Percentiles rank a stretch among this genome's conserved stretches.
Conservation (phyloP, 495 filamentous ascomycete genomes). For the Hyaloscypha bicolor region DNA sequence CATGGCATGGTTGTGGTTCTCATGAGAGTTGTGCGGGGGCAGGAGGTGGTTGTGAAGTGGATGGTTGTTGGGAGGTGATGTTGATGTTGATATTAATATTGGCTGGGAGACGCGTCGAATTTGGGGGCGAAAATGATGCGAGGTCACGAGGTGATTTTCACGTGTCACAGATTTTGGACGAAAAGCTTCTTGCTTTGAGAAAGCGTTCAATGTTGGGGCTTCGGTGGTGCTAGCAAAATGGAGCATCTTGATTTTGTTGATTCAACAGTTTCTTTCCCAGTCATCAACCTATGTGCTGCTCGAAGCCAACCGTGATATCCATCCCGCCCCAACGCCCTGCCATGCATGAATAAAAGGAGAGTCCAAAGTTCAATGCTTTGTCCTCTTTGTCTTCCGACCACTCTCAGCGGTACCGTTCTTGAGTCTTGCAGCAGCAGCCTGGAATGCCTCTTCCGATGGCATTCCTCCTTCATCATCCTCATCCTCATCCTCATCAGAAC, state of each 20-base stretch:
- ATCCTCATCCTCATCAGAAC: conserved; percentile 41
- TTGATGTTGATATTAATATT: conserved; percentile 2
- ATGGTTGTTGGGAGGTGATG: neutral
- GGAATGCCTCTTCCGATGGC: conserved; percentile 71
- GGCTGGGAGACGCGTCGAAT: conserved; percentile 10
- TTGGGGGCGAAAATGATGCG: neutral
- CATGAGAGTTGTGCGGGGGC: neutral
- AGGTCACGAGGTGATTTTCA: neutral
- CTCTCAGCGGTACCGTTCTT: conserved; percentile 39
- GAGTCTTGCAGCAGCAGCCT: conserved; percentile 46
- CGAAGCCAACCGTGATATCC: conserved; percentile 13
- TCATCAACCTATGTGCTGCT: too few species aligned
- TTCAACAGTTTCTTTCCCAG: too few species aligned
- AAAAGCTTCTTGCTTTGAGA: too few species aligned
- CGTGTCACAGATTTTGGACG: neutral
- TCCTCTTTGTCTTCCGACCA: conserved; percentile 36
- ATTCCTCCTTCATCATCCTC: conserved; percentile 45
- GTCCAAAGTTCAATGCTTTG: conserved; percentile 30
- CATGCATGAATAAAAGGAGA: conserved; percentile 31
- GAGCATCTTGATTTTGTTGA: too few species aligned
- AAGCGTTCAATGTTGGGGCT: too few species aligned
- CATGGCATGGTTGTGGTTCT: conserved; percentile 29
- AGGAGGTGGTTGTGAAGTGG: neutral
- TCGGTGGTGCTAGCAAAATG: too few species aligned
- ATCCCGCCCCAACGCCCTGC: conserved; percentile 20